Conservation (phyloP, 176 grass and related monocot genomes). For the Thinopyrum elongatum region DNA sequence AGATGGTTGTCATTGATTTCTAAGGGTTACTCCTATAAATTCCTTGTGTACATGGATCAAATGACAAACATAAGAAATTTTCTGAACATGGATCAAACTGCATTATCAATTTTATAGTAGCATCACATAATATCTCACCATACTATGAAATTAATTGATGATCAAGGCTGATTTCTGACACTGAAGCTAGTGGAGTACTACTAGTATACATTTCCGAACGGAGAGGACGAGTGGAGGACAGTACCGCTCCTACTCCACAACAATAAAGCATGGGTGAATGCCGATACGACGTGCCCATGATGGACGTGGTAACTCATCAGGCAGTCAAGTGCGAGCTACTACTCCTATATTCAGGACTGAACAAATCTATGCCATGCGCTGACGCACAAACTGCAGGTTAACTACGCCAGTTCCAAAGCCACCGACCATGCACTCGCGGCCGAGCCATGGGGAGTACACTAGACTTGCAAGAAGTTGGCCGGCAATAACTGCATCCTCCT, state of each 20-base stretch:
- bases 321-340: not conserved
- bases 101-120: no score
- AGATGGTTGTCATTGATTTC: not conserved
- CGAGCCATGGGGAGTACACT: not conserved
- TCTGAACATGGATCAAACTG: no score
- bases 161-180: not conserved
- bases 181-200: not conserved
- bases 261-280: not conserved
- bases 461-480: slow-evolving; percentile 3
- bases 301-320: slow-evolving; percentile 14
- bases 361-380: not conserved
- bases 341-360: not conserved
- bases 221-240: not conserved
- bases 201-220: not conserved
- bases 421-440: not conserved
- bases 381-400: not conserved
- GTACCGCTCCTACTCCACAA: not conserved
- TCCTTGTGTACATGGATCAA: no score
- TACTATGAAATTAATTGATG: not conserved
- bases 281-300: not conserved
- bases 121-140: not conserved
- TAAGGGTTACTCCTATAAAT: no score
- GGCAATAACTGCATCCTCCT: slow-evolving; percentile 34
- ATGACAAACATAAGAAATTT: no score
- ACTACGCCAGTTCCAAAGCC: slow-evolving; percentile 20